phyloP scores from a whole-genome alignment of 2,329 filamentous ascomycete species.

The Hypoxylon sp. region DNA sequence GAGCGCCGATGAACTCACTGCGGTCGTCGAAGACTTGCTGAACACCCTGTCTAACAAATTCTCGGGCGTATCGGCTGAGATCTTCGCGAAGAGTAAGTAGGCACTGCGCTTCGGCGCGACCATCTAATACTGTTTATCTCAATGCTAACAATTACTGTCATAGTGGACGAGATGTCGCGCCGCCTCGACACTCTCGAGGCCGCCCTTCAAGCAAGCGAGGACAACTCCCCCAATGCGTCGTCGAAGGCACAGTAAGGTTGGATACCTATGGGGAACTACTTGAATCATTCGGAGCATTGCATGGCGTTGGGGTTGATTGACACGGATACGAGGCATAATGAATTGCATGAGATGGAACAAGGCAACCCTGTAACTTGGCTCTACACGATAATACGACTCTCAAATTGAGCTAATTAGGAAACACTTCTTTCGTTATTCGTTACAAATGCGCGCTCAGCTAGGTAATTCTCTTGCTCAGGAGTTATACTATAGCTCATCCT shows the following conservation, averaged over 20 bases:
- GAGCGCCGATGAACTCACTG: slow-evolving; percentile 74
- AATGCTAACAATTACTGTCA: not conserved
- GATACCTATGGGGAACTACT: not conserved
- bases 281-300: slow-evolving; percentile 29
- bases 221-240: slow-evolving; percentile 57
- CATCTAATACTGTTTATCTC: not conserved
- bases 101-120: not conserved
- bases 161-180: slow-evolving; percentile 95
- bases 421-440: slow-evolving; percentile 33
- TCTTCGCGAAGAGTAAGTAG: slow-evolving; percentile 83
- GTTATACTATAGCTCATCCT: slow-evolving; percentile 76
- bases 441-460: slow-evolving; percentile 21
- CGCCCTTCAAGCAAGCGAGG: slow-evolving; percentile 72
- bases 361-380: slow-evolving; percentile 8
- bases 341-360: slow-evolving; percentile 24
- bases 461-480: slow-evolving; percentile 15
- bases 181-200: slow-evolving; percentile 87
- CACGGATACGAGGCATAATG: slow-evolving; percentile 11
- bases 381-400: slow-evolving; percentile 30
- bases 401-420: slow-evolving; percentile 15
- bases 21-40: slow-evolving; percentile 87
- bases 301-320: slow-evolving; percentile 43
- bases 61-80: slow-evolving; percentile 84
- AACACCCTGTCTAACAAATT: slow-evolving; percentile 90
- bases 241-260: slow-evolving; percentile 54